phyloP scores from a whole-genome alignment of 2,329 filamentous ascomycete genomes.

The Pseudogymnoascus sp. region DNA sequence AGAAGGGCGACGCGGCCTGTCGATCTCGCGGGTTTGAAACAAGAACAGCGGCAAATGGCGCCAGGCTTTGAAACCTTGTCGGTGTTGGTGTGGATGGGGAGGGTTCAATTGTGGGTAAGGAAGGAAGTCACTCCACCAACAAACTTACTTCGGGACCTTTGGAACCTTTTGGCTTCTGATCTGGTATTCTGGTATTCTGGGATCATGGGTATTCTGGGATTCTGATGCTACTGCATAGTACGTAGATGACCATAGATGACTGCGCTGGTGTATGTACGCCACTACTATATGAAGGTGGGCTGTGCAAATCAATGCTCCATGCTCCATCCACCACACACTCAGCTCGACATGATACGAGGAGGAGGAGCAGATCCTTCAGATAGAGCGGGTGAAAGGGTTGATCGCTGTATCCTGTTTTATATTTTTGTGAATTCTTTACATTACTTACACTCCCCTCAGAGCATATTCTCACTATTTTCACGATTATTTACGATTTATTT shows the following conservation, averaged over 20 bases:
- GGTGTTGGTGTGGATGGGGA: background rate
- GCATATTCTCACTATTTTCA: background rate
- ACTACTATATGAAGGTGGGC: background rate
- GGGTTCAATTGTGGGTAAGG: background rate
- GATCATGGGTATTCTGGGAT: background rate
- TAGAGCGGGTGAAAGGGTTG: background rate
- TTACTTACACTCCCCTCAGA: background rate
- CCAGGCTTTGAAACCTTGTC: background rate
- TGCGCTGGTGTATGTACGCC: background rate
- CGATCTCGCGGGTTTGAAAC: background rate
- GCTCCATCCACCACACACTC: background rate
- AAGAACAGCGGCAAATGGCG: background rate
- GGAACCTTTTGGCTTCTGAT: background rate
- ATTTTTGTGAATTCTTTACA: background rate
- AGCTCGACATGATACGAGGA: background rate
- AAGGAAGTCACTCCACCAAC: background rate
- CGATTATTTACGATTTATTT: background rate
- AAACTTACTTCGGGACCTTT: background rate
- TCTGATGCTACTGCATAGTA: background rate
- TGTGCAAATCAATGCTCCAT: background rate
- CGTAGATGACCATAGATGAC: background rate
- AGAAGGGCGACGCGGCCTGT: background rate
- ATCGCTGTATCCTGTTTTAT: background rate
- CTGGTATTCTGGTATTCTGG: background rate
- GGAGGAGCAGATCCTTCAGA: background rate